These are phyloP conservation scores for Cyberlindnera euphorbiiphila DNA, from an alignment of 805 yeast genomes.

Conservation along the genomic window DNA sequence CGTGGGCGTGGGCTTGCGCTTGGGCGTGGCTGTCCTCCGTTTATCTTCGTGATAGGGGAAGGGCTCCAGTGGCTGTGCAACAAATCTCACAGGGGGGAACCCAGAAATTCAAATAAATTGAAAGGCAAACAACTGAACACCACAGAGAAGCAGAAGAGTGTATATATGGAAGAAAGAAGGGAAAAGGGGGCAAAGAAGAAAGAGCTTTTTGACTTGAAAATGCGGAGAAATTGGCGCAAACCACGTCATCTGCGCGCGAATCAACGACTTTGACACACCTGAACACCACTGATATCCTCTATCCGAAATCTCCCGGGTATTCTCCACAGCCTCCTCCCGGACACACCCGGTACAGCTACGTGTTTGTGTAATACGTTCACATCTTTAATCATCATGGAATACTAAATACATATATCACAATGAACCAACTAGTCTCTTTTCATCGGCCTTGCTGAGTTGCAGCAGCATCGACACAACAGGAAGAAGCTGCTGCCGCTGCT, in stretches of 20 bases:
- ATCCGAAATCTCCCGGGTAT: no score
- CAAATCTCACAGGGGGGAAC: no score
- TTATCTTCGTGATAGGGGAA: no score
- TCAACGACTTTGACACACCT: constrained; percentile 1
- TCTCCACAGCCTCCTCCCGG: no score
- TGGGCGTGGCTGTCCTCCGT: no score
- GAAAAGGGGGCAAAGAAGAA: background rate
- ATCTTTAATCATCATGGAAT: no score
- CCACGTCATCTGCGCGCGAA: background rate
- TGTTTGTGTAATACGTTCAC: no score
- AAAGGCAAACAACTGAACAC: background rate
- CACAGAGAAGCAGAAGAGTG: background rate
- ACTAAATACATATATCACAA: constrained; percentile 4
- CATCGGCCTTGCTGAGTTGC: constrained; percentile 66
- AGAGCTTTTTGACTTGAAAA: background rate
- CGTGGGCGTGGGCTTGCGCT: no score
- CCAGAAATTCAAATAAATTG: no score
- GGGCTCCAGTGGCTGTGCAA: no score
- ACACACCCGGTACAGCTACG: no score
- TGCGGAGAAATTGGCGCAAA: background rate
- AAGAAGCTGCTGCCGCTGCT: constrained; percentile 78
- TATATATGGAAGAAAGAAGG: background rate
- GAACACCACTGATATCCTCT: constrained; percentile 1
- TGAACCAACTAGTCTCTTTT: constrained; percentile 54
- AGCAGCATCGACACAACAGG: constrained; percentile 82